Conservation (phyloP, 352 stramenopile genomes). For the Phytophthora constricta region DNA sequence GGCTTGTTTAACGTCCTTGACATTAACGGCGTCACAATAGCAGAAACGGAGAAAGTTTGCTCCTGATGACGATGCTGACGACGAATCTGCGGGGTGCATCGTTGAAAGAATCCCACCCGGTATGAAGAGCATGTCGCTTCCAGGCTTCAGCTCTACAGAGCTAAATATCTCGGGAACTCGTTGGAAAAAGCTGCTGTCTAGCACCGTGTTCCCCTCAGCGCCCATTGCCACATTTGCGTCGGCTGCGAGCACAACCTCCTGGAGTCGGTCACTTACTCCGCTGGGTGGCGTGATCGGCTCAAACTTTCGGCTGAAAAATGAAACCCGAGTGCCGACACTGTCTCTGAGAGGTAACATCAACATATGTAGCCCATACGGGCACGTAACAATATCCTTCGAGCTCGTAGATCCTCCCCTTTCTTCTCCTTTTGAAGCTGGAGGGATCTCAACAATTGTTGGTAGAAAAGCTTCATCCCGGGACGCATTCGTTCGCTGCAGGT, state of each 20-base stretch:
- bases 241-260: constrained; percentile 36
- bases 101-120: constrained; percentile 48
- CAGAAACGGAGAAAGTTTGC: constrained; percentile 65
- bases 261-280: constrained; percentile 6
- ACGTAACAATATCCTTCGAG: constrained; percentile 37
- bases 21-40: constrained; percentile 78
- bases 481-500: constrained; percentile 65
- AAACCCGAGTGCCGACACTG: constrained; percentile 12
- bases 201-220: constrained; percentile 15
- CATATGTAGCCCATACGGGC: constrained; percentile 72
- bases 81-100: constrained; percentile 12
- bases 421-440: neutral
- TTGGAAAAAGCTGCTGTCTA: constrained; percentile 31
- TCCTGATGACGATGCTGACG: constrained; percentile 7
- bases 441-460: constrained; percentile 42
- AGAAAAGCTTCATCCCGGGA: constrained; percentile 35
- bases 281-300: constrained; percentile 26
- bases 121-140: constrained; percentile 55
- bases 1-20: constrained; percentile 70
- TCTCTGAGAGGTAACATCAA: constrained; percentile 37
- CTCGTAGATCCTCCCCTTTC: constrained; percentile 1
- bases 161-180: constrained; percentile 25
- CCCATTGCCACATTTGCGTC: constrained; percentile 22
- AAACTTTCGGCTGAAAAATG: constrained; percentile 42
- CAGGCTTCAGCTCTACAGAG: constrained; percentile 20